Evolutionary conservation across 495 filamentous ascomycete genomes (phyloP), one percentile per base, ranked within the genome.

Genomic region (Acidomyces sp.): DNA sequence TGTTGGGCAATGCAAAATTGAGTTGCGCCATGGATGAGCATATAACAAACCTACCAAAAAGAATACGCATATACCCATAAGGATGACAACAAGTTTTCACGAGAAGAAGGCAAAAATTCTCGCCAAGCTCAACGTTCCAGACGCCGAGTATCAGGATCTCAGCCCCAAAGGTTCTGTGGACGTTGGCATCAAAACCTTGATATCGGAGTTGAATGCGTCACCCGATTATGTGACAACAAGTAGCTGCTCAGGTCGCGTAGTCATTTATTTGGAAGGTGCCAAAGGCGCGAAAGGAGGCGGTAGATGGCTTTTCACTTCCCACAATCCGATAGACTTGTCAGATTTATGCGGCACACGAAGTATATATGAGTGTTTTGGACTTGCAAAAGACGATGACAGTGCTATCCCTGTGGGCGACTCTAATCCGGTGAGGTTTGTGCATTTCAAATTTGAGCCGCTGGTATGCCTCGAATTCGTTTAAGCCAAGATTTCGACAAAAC

Each of bases 381-480:
- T 48, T 2, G 7, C 23, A n/a, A 23, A 11, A 20, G 12, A 21
- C 1, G 23, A 10, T 16, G 13, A 15, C 6, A 10, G 16, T 21
- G 22, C 19, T 11, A 17, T 37, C 2, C n/a, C 35, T 3, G 10
- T 31, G 10, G 9, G 9, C 9, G 31, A 34, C 15, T 24, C 10
- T 6, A n/a, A 7, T 1, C 30, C 27, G 20, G 26, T 24, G 22
- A 28, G 41, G 46, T 68, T 85, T 51, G 73, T 93, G 28, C 84
- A 85, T 55, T 82, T 94, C 65, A 87, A 90, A 58, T 94, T 88
- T 54, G 87, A 94, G 56, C 82, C 88, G 23, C 82, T 96, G 85
- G 87, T 90, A 69, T 19, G 44, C 41, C 20, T 31, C 15, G 29
- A 15, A 7, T 12, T 35, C n/a, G 17, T 7, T 55, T 33, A 38